Evolutionary conservation across 208 protist species (phyloP).

Genomic region (Leptomonas pyrrhocoris): DNA sequence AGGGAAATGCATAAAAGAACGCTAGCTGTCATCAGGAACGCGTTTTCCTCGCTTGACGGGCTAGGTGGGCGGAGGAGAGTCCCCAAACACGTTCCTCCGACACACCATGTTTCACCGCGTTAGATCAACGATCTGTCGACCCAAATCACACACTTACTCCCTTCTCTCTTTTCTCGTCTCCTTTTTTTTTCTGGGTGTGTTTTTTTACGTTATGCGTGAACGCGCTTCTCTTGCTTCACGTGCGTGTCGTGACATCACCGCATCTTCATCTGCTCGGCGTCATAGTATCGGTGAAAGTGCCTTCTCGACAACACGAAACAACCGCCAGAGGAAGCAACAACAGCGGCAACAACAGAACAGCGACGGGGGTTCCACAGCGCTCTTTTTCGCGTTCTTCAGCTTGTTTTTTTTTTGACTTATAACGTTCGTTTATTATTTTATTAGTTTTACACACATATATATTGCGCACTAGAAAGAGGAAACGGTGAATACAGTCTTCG

Average conservation of each 20-base stretch:
- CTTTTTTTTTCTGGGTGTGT: too few species aligned
- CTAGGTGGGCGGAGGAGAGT: too few species aligned
- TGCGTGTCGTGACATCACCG: neutral
- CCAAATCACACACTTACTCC: too few species aligned
- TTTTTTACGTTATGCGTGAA: neutral
- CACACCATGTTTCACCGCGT: too few species aligned
- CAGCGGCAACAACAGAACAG: neutral
- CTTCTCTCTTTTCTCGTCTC: too few species aligned
- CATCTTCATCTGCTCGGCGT: too few species aligned
- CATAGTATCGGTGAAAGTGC: neutral
- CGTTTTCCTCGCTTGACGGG: too few species aligned
- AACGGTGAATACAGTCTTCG: neutral
- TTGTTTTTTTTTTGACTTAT: constrained; percentile 6
- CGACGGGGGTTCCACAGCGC: constrained; percentile 9
- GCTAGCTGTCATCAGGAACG: too few species aligned
- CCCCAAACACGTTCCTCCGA: too few species aligned
- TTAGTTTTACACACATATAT: neutral
- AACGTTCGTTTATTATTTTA: neutral
- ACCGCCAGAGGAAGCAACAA: too few species aligned
- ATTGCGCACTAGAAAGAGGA: neutral
- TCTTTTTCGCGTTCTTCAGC: constrained; percentile 11
- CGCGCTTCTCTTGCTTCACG: neutral
- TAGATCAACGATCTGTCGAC: too few species aligned
- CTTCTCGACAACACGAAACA: constrained; percentile 1
- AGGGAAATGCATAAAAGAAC: too few species aligned